A percentile compares a stretch with the other conserved stretches of the same genome.
phyloP scores from a whole-genome alignment of 2,329 filamentous ascomycete genomes.

The Teratosphaeria viscida region DNA sequence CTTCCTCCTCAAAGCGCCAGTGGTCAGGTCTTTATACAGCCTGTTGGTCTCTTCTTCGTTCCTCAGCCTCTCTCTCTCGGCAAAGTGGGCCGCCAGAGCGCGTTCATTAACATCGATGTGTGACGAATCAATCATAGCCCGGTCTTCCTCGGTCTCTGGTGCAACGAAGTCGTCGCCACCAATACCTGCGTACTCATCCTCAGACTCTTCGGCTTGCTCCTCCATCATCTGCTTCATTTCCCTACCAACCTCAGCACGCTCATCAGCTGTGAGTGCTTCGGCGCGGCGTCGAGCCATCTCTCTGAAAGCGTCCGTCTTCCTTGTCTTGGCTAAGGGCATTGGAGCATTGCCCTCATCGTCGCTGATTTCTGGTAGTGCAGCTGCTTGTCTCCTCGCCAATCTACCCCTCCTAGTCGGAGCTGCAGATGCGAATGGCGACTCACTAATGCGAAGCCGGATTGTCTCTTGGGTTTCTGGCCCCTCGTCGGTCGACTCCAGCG shows the following conservation, averaged over 20 bases:
- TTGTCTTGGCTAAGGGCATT: conserved; percentile 18
- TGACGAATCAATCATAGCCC: conserved; percentile 80
- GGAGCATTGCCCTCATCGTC: conserved; percentile 18
- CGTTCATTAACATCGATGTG: conserved; percentile 69
- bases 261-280: conserved; percentile 30
- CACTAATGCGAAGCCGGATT: conserved; percentile 21
- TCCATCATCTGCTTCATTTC: conserved; percentile 84
- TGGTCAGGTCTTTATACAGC: conserved; percentile 86
- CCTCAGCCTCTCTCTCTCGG: conserved; percentile 65
- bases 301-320: conserved; percentile 49
- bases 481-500: conserved; percentile 7
- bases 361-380: conserved; percentile 33
- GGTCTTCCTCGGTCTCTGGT: conserved; percentile 63
- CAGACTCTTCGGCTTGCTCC: conserved; percentile 92
- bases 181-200: conserved; percentile 93
- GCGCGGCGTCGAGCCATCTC: conserved; percentile 57
- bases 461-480: conserved; percentile 24
- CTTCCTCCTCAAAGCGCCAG: conserved; percentile 75
- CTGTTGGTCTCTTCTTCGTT: conserved; percentile 86
- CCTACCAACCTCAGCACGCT: conserved; percentile 49
- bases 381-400: conserved; percentile 32
- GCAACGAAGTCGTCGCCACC: conserved; percentile 78
- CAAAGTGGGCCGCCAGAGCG: conserved; percentile 75
- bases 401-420: conserved; percentile 44
- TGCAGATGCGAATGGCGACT: conserved; percentile 14